These are phyloP conservation scores for Pythium vanterpoolii DNA, from an alignment of 352 stramenopile genomes.

Conservation along the genomic window DNA sequence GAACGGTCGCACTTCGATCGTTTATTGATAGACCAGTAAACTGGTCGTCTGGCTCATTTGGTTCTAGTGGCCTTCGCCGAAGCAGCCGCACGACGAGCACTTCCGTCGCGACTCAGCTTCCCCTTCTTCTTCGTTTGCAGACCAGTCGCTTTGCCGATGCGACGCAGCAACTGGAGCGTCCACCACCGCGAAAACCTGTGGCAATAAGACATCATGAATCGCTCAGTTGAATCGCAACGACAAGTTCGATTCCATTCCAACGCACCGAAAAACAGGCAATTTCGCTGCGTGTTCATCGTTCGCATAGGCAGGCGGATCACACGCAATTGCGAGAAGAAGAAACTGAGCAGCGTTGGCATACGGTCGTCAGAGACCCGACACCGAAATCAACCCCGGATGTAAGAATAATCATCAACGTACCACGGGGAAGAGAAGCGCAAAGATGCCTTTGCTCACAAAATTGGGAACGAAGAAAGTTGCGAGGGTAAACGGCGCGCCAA, in stretches of 20 bases:
- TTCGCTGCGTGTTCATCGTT: conserved; percentile 41
- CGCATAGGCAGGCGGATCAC: conserved; percentile 55
- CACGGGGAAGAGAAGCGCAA: conserved; percentile 83
- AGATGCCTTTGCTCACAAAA: conserved; percentile 90
- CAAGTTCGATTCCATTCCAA: not conserved
- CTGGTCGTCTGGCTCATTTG: not conserved
- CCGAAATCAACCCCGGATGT: not conserved
- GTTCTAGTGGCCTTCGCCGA: not conserved
- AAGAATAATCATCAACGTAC: conserved; percentile 32
- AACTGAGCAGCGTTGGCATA: conserved; percentile 37
- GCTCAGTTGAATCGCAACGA: not conserved
- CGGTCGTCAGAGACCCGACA: not conserved
- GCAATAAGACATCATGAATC: not conserved
- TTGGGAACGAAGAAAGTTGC: conserved; percentile 89
- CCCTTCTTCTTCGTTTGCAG: conserved; percentile 73
- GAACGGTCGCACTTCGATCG: conserved; percentile 12
- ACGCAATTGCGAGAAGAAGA: conserved; percentile 76
- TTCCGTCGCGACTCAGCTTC: not conserved
- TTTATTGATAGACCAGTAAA: conserved; percentile 10
- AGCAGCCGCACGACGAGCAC: not conserved
- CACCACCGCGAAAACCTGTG: conserved; percentile 77
- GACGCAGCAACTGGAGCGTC: conserved; percentile 76
- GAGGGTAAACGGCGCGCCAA: conserved; percentile 83
- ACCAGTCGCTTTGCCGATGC: conserved; percentile 73
- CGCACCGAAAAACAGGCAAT: conserved; percentile 74